Conservation (phyloP, 495 filamentous ascomycete genomes). For the Hyphodiscus hymeniophilus region DNA sequence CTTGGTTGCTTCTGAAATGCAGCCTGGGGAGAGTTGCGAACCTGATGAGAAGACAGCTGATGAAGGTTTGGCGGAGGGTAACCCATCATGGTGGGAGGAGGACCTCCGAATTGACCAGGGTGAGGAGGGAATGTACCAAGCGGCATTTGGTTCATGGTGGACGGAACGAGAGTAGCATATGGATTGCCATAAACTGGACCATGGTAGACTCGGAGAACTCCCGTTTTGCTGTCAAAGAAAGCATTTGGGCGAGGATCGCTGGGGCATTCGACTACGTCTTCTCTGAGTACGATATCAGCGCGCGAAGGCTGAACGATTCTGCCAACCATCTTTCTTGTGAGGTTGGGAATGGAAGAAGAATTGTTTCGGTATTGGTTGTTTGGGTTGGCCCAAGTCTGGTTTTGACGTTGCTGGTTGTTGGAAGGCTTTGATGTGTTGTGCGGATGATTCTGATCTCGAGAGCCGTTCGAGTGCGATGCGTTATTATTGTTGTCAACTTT, state of each 20-base stretch:
- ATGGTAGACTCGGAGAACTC: constrained; percentile 39
- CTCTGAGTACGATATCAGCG: constrained; percentile 32
- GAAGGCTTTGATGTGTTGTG: not conserved
- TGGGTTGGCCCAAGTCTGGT: not conserved
- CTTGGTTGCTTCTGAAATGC: not conserved
- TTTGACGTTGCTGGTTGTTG: constrained; percentile 4
- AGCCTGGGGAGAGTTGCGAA: not conserved
- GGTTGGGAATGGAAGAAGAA: not conserved
- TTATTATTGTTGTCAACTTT: not conserved
- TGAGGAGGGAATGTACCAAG: constrained; percentile 17
- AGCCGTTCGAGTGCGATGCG: not conserved
- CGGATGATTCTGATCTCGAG: not conserved
- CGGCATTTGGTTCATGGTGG: constrained; percentile 20
- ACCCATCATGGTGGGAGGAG: not conserved
- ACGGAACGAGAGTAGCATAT: constrained; percentile 24
- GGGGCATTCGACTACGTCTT: constrained; percentile 33
- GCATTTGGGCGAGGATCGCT: constrained; percentile 40
- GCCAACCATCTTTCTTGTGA: constrained; percentile 1
- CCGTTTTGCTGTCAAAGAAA: constrained; percentile 34
- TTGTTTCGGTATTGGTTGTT: not conserved
- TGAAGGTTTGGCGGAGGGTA: not conserved
- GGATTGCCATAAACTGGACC: constrained; percentile 39
- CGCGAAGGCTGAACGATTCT: constrained; percentile 29
- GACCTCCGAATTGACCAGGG: constrained; percentile 14
- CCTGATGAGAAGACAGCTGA: constrained; percentile 2